phyloP scores from a whole-genome alignment of 2,329 filamentous ascomycete genomes.

The Dendrostoma leiphaemia region DNA sequence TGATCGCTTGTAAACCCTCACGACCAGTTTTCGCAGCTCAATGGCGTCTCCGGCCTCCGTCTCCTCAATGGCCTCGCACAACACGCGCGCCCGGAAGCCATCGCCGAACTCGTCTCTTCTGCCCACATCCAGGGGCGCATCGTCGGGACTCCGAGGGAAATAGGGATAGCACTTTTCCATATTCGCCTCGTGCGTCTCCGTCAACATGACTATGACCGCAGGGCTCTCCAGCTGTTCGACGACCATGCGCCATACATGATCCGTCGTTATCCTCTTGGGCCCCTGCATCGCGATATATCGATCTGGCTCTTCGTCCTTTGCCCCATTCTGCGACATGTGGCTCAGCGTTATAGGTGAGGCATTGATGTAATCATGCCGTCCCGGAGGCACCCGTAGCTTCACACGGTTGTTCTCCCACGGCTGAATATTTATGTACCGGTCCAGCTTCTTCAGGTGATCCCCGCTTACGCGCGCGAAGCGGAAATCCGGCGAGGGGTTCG shows the following conservation, averaged over 20 bases:
- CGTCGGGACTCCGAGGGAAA: conserved; percentile 63
- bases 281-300: conserved; percentile 93
- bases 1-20: conserved; percentile 42
- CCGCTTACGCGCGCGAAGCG: conserved; percentile 52
- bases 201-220: conserved; percentile 91
- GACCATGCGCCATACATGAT: conserved; percentile 95
- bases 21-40: conserved; percentile 71
- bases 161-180: conserved; percentile 88
- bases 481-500: conserved; percentile 36
- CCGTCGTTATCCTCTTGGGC: conserved; percentile 71
- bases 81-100: conserved; percentile 66
- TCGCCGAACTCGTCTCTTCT: conserved; percentile 63
- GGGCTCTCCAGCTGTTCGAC: conserved; percentile 71
- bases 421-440: conserved; percentile 87
- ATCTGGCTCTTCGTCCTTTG: conserved; percentile 33
- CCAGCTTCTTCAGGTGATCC: conserved; percentile 59
- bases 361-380: conserved; percentile 76
- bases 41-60: conserved; percentile 54
- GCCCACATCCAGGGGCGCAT: conserved; percentile 57
- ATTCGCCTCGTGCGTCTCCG: conserved; percentile 76
- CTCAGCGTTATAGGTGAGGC: conserved; percentile 67
- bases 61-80: conserved; percentile 61
- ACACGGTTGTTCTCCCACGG: conserved; percentile 87
- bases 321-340: conserved; percentile 18
- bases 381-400: conserved; percentile 73